Percentiles rank a stretch among this genome's conserved stretches.
phyloP scores from a whole-genome alignment of 768 basidiomycete genomes.

The Leccinum fibrillosum region DNA sequence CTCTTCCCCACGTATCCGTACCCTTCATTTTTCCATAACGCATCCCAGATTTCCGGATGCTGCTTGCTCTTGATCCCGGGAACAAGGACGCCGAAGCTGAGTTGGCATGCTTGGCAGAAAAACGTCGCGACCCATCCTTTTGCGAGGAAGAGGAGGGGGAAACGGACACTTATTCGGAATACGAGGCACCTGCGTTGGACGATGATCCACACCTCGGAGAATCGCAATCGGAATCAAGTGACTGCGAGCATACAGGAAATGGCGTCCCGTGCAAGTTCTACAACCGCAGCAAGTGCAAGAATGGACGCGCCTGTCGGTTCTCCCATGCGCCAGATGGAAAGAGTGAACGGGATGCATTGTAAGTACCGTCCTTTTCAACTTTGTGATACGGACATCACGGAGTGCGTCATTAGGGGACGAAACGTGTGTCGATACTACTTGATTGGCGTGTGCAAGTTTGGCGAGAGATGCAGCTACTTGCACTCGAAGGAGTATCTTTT shows the following conservation, averaged over 20 bases:
- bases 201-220: conserved; percentile 36
- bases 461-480: conserved; percentile 43
- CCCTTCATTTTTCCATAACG: neutral
- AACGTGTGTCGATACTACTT: conserved; percentile 48
- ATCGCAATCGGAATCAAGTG: conserved; percentile 51
- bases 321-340: conserved; percentile 55
- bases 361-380: conserved; percentile 17
- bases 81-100: conserved; percentile 19
- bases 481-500: conserved; percentile 47
- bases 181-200: conserved; percentile 12
- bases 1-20: neutral
- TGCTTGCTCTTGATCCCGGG: conserved; percentile 27
- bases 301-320: conserved; percentile 41
- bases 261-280: conserved; percentile 54
- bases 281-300: conserved; percentile 49
- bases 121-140: neutral
- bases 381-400: neutral
- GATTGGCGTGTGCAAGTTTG: conserved; percentile 39
- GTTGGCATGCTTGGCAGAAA: conserved; percentile 9
- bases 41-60: conserved; percentile 26
- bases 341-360: conserved; percentile 56
- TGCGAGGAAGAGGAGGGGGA: neutral
- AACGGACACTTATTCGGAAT: conserved; percentile 6
- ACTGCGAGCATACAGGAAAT: conserved; percentile 50
- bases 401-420: conserved; percentile 40